phyloP scores from a whole-genome alignment of 1,284 basidiomycete species.

The Athelia sp. region DNA sequence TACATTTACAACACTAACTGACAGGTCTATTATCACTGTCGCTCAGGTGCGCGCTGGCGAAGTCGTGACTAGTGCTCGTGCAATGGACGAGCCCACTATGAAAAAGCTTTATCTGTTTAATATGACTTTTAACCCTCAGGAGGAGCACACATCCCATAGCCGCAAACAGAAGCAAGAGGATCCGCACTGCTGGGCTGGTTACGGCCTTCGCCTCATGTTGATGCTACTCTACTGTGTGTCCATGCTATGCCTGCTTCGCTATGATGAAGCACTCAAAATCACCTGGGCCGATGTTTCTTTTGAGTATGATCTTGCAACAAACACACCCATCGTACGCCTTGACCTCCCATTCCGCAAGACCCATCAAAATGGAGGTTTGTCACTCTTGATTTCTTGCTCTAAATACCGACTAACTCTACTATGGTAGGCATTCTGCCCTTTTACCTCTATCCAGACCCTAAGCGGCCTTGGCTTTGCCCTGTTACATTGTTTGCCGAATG shows the following conservation, averaged over 20 bases:
- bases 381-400: neutral
- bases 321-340: constrained; percentile 5
- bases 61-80: constrained; percentile 22
- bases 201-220: constrained; percentile 15
- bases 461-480: constrained; percentile 16
- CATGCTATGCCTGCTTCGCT: constrained; percentile 26
- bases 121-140: constrained; percentile 11
- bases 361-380: constrained; percentile 18
- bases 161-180: constrained; percentile 2
- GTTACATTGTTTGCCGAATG: constrained; percentile 3
- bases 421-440: constrained; percentile 18
- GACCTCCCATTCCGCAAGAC: constrained; percentile 25
- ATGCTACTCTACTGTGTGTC: constrained; percentile 21
- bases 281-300: constrained; percentile 8
- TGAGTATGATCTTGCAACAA: neutral
- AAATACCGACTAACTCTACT: too few species aligned
- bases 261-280: constrained; percentile 30
- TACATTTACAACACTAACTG: neutral
- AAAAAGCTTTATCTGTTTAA: constrained; percentile 19
- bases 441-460: constrained; percentile 10
- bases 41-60: constrained; percentile 20
- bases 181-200: constrained; percentile 18
- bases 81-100: constrained; percentile 23
- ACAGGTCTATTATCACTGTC: neutral
- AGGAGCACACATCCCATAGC: constrained; percentile 8